Base-by-base conservation (phyloP, 768 basidiomycete genomes). In the Erythrobasidium yunnanense region DNA sequence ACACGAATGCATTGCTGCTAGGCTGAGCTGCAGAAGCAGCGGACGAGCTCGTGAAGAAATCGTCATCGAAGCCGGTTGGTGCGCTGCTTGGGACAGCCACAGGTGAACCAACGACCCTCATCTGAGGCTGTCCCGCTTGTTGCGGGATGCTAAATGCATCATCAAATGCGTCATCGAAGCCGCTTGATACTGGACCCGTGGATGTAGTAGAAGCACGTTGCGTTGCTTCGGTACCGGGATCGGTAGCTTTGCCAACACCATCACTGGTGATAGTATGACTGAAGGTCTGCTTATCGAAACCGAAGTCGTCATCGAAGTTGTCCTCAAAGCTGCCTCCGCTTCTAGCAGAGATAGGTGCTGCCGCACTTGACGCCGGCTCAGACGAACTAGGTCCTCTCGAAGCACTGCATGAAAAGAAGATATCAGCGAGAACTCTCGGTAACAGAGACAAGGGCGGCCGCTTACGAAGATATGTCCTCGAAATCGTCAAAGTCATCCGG, bases 321-420 rank as follows among this genome's bases (percentile, higher is more conserved):
- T 46, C 45, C 15, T 58, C 42, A 78, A 58, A 58, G 35, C 27
- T 46, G 18, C 25, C 18, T 13, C 23, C 23, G 54, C 8, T n/a
- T n/a, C n/a, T 15, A 34, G 54, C 54, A 27, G 18, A 33, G 7
- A 35, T 34, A 18, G 54, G 54, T 5, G 29, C 54, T 23, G 54
- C 30, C 7, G 54, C 22, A 2, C 30, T n/a, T n/a, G n/a, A n/a
- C n/a, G n/a, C n/a, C n/a, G n/a, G n/a, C n/a, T n/a, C n/a, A n/a
- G n/a, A n/a, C n/a, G n/a, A n/a, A n/a, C n/a, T n/a, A n/a, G n/a
- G n/a, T n/a, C n/a, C n/a, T n/a, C n/a, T n/a, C n/a, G n/a, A n/a
- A n/a, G n/a, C n/a, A n/a, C n/a, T n/a, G n/a, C n/a, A n/a, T n/a
- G n/a, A n/a, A n/a, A n/a, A n/a, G n/a, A n/a, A n/a, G n/a, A n/a